Percentiles rank a stretch among this genome's conserved stretches.
Conservation (phyloP, 192 early-diverging fungal species). For the Rhizophagus prolifer region DNA sequence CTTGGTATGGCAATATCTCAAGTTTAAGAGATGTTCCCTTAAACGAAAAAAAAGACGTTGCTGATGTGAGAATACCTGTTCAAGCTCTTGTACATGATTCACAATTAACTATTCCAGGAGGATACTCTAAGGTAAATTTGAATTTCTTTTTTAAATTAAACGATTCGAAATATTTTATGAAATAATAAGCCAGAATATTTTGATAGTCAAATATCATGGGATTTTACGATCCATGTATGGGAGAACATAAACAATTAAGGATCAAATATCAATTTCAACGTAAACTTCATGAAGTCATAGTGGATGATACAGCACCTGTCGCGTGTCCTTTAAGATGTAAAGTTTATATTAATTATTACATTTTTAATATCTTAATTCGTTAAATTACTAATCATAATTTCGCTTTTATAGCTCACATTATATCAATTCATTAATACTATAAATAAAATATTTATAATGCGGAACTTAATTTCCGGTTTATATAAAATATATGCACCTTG, state of each 20-base stretch:
- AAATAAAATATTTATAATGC: background rate
- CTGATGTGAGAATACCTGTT: constrained; percentile 86
- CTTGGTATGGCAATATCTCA: constrained; percentile 83
- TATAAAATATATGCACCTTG: no score
- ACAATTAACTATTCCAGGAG: constrained; percentile 84
- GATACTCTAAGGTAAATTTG: constrained; percentile 74
- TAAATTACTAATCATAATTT: background rate
- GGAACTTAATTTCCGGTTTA: no score
- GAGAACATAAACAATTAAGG: constrained; percentile 77
- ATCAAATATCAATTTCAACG: constrained; percentile 85
- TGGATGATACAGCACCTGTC: constrained; percentile 76
- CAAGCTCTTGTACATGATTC: constrained; percentile 82
- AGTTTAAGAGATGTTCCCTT: constrained; percentile 19
- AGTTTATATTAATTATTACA: constrained; percentile 10
- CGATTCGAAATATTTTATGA: background rate
- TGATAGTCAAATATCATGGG: constrained; percentile 78
- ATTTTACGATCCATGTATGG: constrained; percentile 95
- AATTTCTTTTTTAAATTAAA: background rate
- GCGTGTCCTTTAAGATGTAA: constrained; percentile 78
- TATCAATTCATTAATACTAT: background rate
- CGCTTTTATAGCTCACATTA: background rate
- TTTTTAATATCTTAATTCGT: background rate
- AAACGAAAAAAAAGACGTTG: constrained; percentile 35
- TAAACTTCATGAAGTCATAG: constrained; percentile 75
- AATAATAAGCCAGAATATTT: constrained; percentile 16